These are phyloP conservation scores for Fusarium oxysporum DNA, from an alignment of 2,329 filamentous ascomycete genomes.

Conservation along the genomic window DNA sequence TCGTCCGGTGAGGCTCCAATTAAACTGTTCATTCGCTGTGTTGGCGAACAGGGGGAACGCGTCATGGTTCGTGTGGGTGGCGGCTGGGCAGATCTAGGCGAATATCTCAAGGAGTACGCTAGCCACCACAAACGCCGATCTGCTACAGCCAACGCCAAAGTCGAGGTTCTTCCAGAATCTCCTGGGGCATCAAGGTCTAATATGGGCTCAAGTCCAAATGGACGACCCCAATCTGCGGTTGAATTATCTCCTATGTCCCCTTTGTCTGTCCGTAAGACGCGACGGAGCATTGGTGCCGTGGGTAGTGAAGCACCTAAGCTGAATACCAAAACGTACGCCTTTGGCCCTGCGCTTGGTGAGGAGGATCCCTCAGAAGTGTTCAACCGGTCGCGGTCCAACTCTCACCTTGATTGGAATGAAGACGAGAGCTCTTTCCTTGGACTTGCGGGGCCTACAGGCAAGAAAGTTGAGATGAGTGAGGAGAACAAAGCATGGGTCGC, in stretches of 20 bases:
- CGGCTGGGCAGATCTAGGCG: slow-evolving; percentile 96
- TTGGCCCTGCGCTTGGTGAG: slow-evolving; percentile 47
- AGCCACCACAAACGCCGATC: slow-evolving; percentile 86
- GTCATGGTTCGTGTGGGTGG: slow-evolving; percentile 98
- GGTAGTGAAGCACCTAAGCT: slow-evolving; percentile 48
- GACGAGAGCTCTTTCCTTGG: slow-evolving; percentile 71
- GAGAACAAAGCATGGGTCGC: slow-evolving; percentile 85
- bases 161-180: slow-evolving; percentile 62
- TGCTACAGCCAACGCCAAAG: slow-evolving; percentile 60
- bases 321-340: slow-evolving; percentile 58
- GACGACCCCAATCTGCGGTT: slow-evolving; percentile 56
- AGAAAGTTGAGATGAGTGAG: slow-evolving; percentile 73
- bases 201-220: slow-evolving; percentile 55
- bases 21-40: slow-evolving; percentile 92
- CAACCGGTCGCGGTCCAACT: slow-evolving; percentile 63
- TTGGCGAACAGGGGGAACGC: slow-evolving; percentile 89
- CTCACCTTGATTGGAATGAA: slow-evolving; percentile 67
- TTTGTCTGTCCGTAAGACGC: slow-evolving; percentile 66
- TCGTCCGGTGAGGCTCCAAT: slow-evolving; percentile 87
- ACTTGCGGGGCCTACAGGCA: slow-evolving; percentile 76
- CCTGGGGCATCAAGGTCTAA: slow-evolving; percentile 46
- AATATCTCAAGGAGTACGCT: slow-evolving; percentile 94
- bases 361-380: slow-evolving; percentile 60
- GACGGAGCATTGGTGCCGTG: slow-evolving; percentile 57
- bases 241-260: slow-evolving; percentile 58